Evolutionary conservation across 1,284 basidiomycete genomes (phyloP), one percentile per base, ranked within the genome.

Genomic region (Ceratobasidium sp.): DNA sequence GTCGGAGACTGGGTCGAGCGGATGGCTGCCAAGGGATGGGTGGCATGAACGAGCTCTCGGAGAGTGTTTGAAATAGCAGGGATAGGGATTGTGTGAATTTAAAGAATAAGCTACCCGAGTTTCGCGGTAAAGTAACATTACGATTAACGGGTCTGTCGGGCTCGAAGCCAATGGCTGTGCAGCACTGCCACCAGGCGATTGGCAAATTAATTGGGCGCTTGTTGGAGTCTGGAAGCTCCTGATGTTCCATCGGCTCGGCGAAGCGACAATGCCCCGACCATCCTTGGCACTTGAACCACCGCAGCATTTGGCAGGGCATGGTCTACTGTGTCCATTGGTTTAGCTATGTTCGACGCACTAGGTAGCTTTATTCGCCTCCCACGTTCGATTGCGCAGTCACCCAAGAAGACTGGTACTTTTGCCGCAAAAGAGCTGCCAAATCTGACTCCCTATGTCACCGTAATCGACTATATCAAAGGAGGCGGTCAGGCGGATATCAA

Each of bases 1-100:
- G 56, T 76, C 34, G 75, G 75, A 32, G 65, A 76, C 17, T 76
- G 75, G 75, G 51, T 76, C 29, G 75, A 76, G 54, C 40, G 56
- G 32, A 59, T 34, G 32, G 29, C 56, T 43, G 5, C 68, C 1
- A 25, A 71, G 7, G 56, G 51, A 2, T 69, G 67, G 37, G 8
- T 40, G 5, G 37, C 6, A 9, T 40, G 37, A 40, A 40, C 5
- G 37, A 9, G 37, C 2, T 40, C 37, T 40, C 37, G 9, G 37
- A 40, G 37, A 2, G 9, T 1, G 37, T 40, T 40, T 40, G 37
- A 40, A 40, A 40, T 40, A 40, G 37, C 37, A 1, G 3, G 6
- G 37, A 40, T 0, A 1, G 3, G 37, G 9, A 40, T 40, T 40
- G 37, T 40, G 37, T 29, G 25, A 29, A 29, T 0, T 29, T 9